A percentile compares a stretch with the other conserved stretches of the same genome.
Evolutionary conservation across 208 protist genomes (phyloP).

Genomic region (Phytomonas sp.): DNA sequence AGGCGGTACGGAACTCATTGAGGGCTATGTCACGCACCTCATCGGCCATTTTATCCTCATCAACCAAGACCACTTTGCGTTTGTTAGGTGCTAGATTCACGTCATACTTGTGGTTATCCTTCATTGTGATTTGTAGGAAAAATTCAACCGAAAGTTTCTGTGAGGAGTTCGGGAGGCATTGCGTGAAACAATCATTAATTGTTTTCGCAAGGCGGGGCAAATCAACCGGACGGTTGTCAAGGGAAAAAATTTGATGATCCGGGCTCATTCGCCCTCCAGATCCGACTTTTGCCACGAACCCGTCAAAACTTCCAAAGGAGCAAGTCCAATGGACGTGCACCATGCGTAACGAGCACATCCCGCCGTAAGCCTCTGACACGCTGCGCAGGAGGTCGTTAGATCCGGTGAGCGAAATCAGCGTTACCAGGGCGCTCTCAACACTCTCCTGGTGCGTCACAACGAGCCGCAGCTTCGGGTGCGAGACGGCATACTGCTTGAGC

Average conservation of each 20-base stretch:
- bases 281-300: slow-evolving; percentile 54
- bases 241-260: slow-evolving; percentile 68
- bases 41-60: slow-evolving; percentile 32
- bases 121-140: slow-evolving; percentile 52
- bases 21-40: slow-evolving; percentile 33
- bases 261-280: slow-evolving; percentile 37
- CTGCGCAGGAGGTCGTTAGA: slow-evolving; percentile 49
- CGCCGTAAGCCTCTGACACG: slow-evolving; percentile 76
- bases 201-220: slow-evolving; percentile 57
- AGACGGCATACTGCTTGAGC: slow-evolving; percentile 83
- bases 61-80: slow-evolving; percentile 46
- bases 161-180: slow-evolving; percentile 62
- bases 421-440: slow-evolving; percentile 27
- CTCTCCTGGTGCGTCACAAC: slow-evolving; percentile 52
- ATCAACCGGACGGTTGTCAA: slow-evolving; percentile 79
- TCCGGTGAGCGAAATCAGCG: slow-evolving; percentile 65
- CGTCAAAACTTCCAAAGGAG: slow-evolving; percentile 44
- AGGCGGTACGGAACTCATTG: slow-evolving; percentile 30
- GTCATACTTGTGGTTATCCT: slow-evolving; percentile 43
- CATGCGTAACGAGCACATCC: slow-evolving; percentile 46
- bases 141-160: slow-evolving; percentile 60
- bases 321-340: slow-evolving; percentile 43
- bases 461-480: slow-evolving; percentile 63
- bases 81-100: slow-evolving; percentile 81
- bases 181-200: slow-evolving; percentile 60